Percentiles rank a stretch among this genome's conserved stretches.
These are phyloP conservation scores for Arctium minus DNA, from an alignment of 129 eudicot genomes.

Conservation along the genomic window DNA sequence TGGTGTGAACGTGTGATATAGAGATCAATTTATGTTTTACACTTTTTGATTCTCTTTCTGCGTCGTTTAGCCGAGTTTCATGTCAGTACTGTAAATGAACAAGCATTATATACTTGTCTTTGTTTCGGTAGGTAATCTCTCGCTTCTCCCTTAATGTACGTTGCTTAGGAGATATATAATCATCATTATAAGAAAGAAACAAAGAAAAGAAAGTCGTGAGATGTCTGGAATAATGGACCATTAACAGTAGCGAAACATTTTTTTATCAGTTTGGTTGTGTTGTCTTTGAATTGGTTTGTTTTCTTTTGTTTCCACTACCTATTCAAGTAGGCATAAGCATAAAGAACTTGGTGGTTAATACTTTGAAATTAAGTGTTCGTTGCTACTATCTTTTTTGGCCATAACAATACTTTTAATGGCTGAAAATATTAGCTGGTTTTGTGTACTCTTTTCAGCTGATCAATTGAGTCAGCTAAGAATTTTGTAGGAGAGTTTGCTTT, in stretches of 20 bases:
- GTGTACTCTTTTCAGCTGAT: background rate
- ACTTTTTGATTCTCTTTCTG: background rate
- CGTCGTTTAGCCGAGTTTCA: background rate
- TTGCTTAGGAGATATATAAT: slow-evolving; percentile 2
- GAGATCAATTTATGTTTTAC: background rate
- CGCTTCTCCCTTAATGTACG: slow-evolving; percentile 1
- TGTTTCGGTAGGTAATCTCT: slow-evolving; percentile 1
- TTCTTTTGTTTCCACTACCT: background rate
- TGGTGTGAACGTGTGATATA: background rate
- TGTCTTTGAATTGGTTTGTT: slow-evolving; percentile 12
- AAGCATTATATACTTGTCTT: background rate
- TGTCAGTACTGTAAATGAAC: background rate
- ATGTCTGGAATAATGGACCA: slow-evolving; percentile 26
- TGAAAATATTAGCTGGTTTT: background rate
- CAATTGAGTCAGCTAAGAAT: background rate
- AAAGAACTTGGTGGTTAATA: background rate
- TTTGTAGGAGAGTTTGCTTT: background rate
- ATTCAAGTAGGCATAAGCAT: background rate
- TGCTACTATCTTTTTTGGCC: background rate
- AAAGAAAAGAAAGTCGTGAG: slow-evolving; percentile 11
- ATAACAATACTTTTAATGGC: background rate
- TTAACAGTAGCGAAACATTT: slow-evolving; percentile 16
- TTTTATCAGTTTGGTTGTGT: background rate
- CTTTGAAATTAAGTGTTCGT: background rate
- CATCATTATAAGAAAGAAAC: slow-evolving; percentile 23